Evolutionary conservation across 306 rosid species (phyloP).

Genomic region (Geum urbanum): DNA sequence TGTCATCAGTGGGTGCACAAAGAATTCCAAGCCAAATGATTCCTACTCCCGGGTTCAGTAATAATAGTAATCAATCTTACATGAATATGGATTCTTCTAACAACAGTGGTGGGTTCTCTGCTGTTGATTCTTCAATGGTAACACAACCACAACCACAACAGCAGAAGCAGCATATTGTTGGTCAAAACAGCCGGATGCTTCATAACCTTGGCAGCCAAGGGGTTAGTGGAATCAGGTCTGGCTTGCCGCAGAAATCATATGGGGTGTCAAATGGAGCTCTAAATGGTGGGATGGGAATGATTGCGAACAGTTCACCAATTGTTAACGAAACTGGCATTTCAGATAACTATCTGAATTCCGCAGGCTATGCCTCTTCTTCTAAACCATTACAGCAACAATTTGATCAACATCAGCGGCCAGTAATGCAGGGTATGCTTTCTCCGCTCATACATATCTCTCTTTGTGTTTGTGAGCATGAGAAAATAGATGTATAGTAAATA

Average conservation of each 20-base stretch:
- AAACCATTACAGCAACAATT: slow-evolving; percentile 63
- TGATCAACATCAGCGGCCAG: slow-evolving; percentile 59
- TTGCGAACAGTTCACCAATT: slow-evolving; percentile 56
- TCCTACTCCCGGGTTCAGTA: slow-evolving; percentile 89
- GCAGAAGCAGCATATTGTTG: slow-evolving; percentile 67
- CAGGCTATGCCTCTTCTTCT: slow-evolving; percentile 55
- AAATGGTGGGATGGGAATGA: slow-evolving; percentile 66
- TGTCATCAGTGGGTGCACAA: slow-evolving; percentile 62
- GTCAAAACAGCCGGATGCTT: slow-evolving; percentile 67
- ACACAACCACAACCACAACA: slow-evolving; percentile 70
- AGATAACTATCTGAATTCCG: slow-evolving; percentile 50
- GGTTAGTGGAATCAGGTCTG: slow-evolving; percentile 72
- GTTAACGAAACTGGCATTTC: slow-evolving; percentile 60
- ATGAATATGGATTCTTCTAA: slow-evolving; percentile 59
- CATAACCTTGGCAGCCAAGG: slow-evolving; percentile 70
- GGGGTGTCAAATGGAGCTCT: slow-evolving; percentile 72
- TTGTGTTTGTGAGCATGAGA: slow-evolving; percentile 8
- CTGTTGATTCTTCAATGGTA: slow-evolving; percentile 56
- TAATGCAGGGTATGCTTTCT: slow-evolving; percentile 58
- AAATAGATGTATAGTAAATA: background rate
- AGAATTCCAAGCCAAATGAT: slow-evolving; percentile 87
- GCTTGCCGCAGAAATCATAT: slow-evolving; percentile 69
- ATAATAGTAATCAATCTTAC: slow-evolving; percentile 52
- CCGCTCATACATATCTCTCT: background rate
- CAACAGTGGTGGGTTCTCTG: slow-evolving; percentile 57